Base-by-base conservation (phyloP, 345 rosid species). In the Dipteronia dyeriana region DNA sequence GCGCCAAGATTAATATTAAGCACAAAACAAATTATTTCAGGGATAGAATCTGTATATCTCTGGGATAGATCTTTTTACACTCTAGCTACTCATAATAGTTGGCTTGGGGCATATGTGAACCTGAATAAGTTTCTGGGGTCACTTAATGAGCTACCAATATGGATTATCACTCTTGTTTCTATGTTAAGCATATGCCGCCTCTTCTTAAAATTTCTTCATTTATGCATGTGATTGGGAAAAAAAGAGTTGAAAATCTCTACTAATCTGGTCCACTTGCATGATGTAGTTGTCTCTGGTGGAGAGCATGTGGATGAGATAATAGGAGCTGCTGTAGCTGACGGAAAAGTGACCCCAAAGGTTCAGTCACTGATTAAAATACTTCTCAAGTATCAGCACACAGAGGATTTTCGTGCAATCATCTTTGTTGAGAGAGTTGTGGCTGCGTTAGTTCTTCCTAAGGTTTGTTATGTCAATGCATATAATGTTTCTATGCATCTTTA, bases 381-480 rank as follows among this genome's bases (percentile, higher is more conserved):
- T 77, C 92, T 92, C 45, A 86, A 83, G 82, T 96, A 96, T 89
- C 95, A 88, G 82, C 88, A 91, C 74, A 94, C 98, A 1, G 87
- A 93, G 41, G 98, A 96, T 88, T 96, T 96, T 82, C 99, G 97
- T 56, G 99, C 99, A 67, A 96, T 96, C 82, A 91, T 96, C 83
- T 96, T 96, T 84, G 99, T 96, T 49, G 99, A 96, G 88, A 89
- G 99, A 56, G 99, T 96, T 64, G 99, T 96, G 77, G 81, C 98
- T 82, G 98, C 99, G 80, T 87, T 96, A 82, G 99, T 96, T 80
- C 98, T 96, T 81, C 99, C 99, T 19, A 96, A 96, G 98, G 99
- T 93, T 85, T 26, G 69, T 81, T 66, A 66, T 45, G 31, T 69
- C 47, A 22, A 19, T 57, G 25, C 16, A 20, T 65, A 25, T 13